Conservation (phyloP, 106 monocot genomes). For the Dendrobium nobile region DNA sequence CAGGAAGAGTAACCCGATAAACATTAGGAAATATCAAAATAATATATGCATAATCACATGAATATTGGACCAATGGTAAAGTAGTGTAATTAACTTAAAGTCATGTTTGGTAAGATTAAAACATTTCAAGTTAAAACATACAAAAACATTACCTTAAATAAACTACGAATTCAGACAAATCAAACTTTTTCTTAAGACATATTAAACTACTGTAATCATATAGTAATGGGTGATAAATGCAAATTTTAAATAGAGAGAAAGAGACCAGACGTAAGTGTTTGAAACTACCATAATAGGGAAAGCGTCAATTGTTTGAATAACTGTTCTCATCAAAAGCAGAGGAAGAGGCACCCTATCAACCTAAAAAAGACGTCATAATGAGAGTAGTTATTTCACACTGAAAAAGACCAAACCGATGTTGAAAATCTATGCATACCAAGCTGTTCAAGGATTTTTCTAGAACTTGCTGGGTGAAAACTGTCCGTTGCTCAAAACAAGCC, state of each 20-base stretch:
- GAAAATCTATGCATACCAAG: constrained; percentile 47
- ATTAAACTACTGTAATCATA: neutral
- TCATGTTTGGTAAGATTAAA: neutral
- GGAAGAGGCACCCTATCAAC: constrained; percentile 78
- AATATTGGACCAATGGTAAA: neutral
- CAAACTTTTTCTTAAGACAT: neutral
- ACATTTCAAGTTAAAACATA: neutral
- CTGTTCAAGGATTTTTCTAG: constrained; percentile 73
- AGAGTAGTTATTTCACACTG: neutral
- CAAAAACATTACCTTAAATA: neutral
- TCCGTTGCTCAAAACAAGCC: constrained; percentile 96
- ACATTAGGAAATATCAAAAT: neutral
- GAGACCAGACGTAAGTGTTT: neutral
- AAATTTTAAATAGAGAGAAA: neutral
- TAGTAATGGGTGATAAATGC: neutral
- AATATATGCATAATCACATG: neutral
- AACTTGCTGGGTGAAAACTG: constrained; percentile 95
- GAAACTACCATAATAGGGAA: constrained; percentile 77
- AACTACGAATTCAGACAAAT: neutral
- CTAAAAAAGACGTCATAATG: constrained; percentile 27
- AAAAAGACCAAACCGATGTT: neutral
- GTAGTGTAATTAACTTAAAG: neutral
- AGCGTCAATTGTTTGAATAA: constrained; percentile 93
- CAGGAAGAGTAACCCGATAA: neutral
- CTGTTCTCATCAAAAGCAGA: constrained; percentile 90